phyloP scores from a whole-genome alignment of 2,329 filamentous ascomycete genomes.

The Ophiostoma montium region DNA sequence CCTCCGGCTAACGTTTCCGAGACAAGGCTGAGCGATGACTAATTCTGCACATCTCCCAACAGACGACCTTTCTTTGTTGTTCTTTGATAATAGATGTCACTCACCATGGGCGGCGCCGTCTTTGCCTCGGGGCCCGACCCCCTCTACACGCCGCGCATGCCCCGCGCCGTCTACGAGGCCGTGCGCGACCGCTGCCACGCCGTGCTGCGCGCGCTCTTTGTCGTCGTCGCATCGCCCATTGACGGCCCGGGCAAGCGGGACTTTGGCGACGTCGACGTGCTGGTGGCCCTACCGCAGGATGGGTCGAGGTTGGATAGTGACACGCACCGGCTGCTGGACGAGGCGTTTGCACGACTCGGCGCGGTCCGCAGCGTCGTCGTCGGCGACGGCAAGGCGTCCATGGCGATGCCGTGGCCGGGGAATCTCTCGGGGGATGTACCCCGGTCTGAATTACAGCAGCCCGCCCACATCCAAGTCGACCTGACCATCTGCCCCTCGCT shows the following conservation, averaged over 20 bases:
- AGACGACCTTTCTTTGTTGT: too few relatives aligned
- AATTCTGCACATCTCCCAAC: too few relatives aligned
- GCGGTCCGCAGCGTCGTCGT: constrained; percentile 27
- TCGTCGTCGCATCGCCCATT: constrained; percentile 42
- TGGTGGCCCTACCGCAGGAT: constrained; percentile 29
- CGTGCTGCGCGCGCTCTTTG: constrained; percentile 37
- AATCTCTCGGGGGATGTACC: constrained; percentile 8
- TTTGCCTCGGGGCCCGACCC: constrained; percentile 34
- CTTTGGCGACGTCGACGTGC: constrained; percentile 61
- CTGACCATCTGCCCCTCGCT: constrained; percentile 37
- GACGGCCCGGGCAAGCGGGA: constrained; percentile 55
- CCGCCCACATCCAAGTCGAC: constrained; percentile 55
- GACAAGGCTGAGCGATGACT: too few relatives aligned
- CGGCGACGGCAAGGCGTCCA: constrained; percentile 22
- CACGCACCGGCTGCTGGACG: neutral
- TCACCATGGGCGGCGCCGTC: constrained; percentile 45
- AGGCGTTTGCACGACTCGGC: constrained; percentile 21
- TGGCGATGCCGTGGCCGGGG: constrained; percentile 37
- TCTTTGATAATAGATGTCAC: too few relatives aligned
- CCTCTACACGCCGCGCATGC: constrained; percentile 53
- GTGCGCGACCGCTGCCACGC: constrained; percentile 32
- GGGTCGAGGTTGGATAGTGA: neutral
- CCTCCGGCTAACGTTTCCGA: too few relatives aligned
- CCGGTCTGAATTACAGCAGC: neutral
- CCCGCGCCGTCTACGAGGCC: constrained; percentile 36